These are phyloP conservation scores for Wakefieldia striispora DNA, from an alignment of 768 basidiomycete species.

Conservation along the genomic window DNA sequence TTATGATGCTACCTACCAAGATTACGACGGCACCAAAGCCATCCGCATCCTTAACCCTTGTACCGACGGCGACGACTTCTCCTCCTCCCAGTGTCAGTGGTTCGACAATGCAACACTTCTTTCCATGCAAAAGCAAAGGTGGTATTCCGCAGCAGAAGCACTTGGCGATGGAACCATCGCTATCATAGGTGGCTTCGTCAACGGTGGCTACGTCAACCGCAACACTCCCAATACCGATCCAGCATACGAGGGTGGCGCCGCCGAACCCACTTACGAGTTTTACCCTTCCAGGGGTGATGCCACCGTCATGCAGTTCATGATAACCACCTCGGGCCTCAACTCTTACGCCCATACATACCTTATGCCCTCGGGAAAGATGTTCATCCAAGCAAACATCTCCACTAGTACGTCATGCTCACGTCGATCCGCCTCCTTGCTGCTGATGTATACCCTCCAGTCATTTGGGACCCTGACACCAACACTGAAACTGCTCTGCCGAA, in stretches of 20 bases:
- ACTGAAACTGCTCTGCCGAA: slow-evolving; percentile 59
- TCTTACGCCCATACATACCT: slow-evolving; percentile 73
- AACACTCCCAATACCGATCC: slow-evolving; percentile 72
- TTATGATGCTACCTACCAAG: slow-evolving; percentile 68
- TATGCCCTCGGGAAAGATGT: slow-evolving; percentile 73
- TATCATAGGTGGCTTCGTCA: slow-evolving; percentile 78
- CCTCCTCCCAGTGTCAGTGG: slow-evolving; percentile 60
- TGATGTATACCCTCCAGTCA: slow-evolving; percentile 26
- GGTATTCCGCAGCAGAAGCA: slow-evolving; percentile 78
- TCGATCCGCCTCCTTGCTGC: background rate
- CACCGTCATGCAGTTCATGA: slow-evolving; percentile 63
- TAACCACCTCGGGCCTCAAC: slow-evolving; percentile 72
- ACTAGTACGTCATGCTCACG: slow-evolving; percentile 18
- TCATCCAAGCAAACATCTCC: slow-evolving; percentile 74
- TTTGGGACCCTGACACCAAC: slow-evolving; percentile 58
- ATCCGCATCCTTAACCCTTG: slow-evolving; percentile 87
- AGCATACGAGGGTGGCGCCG: slow-evolving; percentile 58
- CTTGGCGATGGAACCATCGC: slow-evolving; percentile 74
- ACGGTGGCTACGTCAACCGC: slow-evolving; percentile 77
- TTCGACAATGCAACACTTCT: slow-evolving; percentile 64
- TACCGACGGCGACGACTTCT: slow-evolving; percentile 44
- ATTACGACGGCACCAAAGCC: slow-evolving; percentile 76
- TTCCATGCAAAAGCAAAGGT: slow-evolving; percentile 65
- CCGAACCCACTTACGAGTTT: slow-evolving; percentile 83
- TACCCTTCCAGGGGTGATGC: slow-evolving; percentile 61